Evolutionary conservation across 495 filamentous ascomycete species (phyloP).

Genomic region (Penicillium maclennaniae): DNA sequence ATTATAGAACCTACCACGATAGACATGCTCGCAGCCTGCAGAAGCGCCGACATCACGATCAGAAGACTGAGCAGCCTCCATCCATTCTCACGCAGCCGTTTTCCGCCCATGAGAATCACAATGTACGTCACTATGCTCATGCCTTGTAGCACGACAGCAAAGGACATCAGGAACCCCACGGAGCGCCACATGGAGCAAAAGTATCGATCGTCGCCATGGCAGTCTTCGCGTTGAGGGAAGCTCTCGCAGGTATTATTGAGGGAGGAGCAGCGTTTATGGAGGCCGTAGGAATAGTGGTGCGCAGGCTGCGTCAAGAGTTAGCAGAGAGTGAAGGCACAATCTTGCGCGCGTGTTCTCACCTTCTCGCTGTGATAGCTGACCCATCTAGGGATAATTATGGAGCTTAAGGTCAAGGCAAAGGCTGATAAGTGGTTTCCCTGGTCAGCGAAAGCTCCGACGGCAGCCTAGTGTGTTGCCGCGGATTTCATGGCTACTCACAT

Average conservation of each 20-base stretch:
- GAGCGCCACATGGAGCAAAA: slow-evolving; percentile 93
- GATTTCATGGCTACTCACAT: slow-evolving; percentile 42
- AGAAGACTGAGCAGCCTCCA: slow-evolving; percentile 71
- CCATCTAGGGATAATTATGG: slow-evolving; percentile 76
- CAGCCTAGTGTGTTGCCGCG: background rate
- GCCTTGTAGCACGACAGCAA: slow-evolving; percentile 71
- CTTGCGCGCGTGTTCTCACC: slow-evolving; percentile 27
- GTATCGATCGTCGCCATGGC: slow-evolving; percentile 62
- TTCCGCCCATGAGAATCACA: slow-evolving; percentile 71
- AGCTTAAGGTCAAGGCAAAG: slow-evolving; percentile 69
- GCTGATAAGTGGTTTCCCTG: slow-evolving; percentile 46
- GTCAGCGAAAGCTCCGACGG: slow-evolving; percentile 3
- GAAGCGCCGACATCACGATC: slow-evolving; percentile 54
- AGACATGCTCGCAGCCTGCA: slow-evolving; percentile 68
- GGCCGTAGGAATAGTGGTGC: slow-evolving; percentile 67
- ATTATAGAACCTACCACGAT: slow-evolving; percentile 65
- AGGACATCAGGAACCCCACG: slow-evolving; percentile 80
- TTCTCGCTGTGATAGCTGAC: slow-evolving; percentile 65
- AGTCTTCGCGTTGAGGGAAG: slow-evolving; percentile 63
- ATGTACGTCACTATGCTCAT: slow-evolving; percentile 68
- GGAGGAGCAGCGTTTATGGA: slow-evolving; percentile 76
- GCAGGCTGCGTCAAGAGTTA: slow-evolving; percentile 25
- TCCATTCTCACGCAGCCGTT: slow-evolving; percentile 66
- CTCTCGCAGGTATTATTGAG: slow-evolving; percentile 51
- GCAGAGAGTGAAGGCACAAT: background rate